A percentile compares a stretch with the other conserved stretches of the same genome.
phyloP scores from a whole-genome alignment of 306 rosid species.

The Dicorynia guianensis region DNA sequence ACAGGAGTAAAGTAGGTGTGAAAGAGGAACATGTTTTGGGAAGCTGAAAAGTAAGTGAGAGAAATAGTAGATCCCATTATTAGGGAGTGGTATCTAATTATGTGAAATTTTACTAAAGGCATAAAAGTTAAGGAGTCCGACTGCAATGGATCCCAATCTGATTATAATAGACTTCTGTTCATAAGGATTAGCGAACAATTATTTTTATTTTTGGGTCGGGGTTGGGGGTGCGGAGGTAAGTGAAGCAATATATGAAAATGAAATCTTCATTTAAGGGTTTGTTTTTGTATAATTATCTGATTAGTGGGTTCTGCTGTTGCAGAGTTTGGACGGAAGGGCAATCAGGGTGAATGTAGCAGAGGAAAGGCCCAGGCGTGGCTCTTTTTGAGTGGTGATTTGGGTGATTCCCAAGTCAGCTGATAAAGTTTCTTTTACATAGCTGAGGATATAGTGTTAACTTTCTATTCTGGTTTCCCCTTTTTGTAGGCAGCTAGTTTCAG shows the following conservation, averaged over 20 bases:
- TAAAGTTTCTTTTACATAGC: conserved; percentile 38
- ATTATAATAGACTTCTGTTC: neutral
- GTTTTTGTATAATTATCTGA: conserved; percentile 22
- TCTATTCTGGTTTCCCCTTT: conserved; percentile 6
- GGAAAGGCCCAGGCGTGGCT: conserved; percentile 76
- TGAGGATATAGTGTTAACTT: conserved; percentile 42
- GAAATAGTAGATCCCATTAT: too few relatives aligned
- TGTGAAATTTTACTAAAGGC: too few relatives aligned
- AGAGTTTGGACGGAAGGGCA: conserved; percentile 85
- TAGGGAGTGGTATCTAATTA: too few relatives aligned
- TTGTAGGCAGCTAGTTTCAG: conserved; percentile 42
- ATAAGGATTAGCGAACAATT: neutral
- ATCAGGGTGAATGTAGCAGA: conserved; percentile 90
- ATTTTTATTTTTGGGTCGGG: neutral
- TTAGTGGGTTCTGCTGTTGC: conserved; percentile 41
- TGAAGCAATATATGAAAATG: neutral
- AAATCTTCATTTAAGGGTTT: conserved; percentile 20
- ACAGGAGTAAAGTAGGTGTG: too few relatives aligned
- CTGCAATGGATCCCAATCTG: too few relatives aligned
- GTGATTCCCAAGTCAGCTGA: conserved; percentile 36
- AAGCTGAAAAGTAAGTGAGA: too few relatives aligned
- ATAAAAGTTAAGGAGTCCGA: too few relatives aligned
- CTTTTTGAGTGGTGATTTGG: conserved; percentile 52
- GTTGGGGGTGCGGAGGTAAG: too few relatives aligned
- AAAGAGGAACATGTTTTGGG: too few relatives aligned